A percentile compares a stretch with the other conserved stretches of the same genome.
These are phyloP conservation scores for Claviceps sp. DNA, from an alignment of 2,329 filamentous ascomycete species.

Conservation along the genomic window DNA sequence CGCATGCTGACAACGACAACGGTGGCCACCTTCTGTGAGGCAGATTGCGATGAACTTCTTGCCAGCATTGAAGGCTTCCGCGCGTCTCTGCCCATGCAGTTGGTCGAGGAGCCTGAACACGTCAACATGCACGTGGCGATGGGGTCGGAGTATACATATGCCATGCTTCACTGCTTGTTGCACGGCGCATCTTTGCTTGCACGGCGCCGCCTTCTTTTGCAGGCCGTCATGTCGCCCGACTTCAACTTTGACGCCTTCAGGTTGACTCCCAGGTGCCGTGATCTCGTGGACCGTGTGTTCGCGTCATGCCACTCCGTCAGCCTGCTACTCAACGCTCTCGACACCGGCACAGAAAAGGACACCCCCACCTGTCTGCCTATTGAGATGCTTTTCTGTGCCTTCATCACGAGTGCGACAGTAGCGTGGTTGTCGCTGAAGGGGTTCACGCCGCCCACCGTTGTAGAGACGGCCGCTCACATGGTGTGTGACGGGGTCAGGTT, in stretches of 20 bases:
- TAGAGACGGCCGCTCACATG: conserved; percentile 42
- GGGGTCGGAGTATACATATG: conserved; percentile 49
- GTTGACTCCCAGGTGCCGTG: conserved; percentile 33
- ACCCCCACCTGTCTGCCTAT: conserved; percentile 47
- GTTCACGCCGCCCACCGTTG: conserved; percentile 40
- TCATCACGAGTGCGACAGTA: conserved; percentile 46
- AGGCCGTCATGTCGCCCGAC: conserved; percentile 38
- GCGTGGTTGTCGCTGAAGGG: conserved; percentile 51
- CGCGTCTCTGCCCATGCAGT: conserved; percentile 42
- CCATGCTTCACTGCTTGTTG: conserved; percentile 48
- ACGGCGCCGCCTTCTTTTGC: conserved; percentile 44
- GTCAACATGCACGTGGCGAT: conserved; percentile 50
- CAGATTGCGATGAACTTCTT: conserved; percentile 36
- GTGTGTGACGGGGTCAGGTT: conserved; percentile 45
- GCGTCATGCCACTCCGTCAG: conserved; percentile 46
- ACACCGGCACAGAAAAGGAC: conserved; percentile 43
- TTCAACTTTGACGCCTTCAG: conserved; percentile 43
- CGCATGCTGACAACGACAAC: conserved; percentile 45
- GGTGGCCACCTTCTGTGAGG: conserved; percentile 38
- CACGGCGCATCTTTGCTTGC: conserved; percentile 49
- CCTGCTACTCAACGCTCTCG: conserved; percentile 39
- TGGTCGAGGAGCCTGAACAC: conserved; percentile 46
- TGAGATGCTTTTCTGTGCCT: conserved; percentile 50
- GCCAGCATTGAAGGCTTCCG: conserved; percentile 42
- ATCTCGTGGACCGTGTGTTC: conserved; percentile 43